phyloP scores from a whole-genome alignment of 2,329 filamentous ascomycete species.

The Botrytis fragariae region DNA sequence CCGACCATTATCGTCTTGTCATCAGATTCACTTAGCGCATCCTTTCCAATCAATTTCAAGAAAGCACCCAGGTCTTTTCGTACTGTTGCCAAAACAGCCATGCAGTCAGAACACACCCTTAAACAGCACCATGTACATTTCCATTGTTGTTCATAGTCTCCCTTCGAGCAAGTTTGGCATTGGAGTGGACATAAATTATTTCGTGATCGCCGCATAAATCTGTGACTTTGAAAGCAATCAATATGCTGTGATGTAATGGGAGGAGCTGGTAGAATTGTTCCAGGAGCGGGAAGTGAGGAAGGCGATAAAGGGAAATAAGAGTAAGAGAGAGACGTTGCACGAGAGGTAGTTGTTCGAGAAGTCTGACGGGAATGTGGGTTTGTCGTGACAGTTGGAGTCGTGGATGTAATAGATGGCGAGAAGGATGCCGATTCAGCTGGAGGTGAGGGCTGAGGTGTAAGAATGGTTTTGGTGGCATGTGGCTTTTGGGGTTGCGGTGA shows the following conservation, averaged over 20 bases:
- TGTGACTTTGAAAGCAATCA: constrained; percentile 37
- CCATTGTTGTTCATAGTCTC: constrained; percentile 34
- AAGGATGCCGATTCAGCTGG: not conserved
- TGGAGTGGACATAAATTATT: constrained; percentile 36
- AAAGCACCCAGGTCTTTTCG: constrained; percentile 30
- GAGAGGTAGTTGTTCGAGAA: constrained; percentile 15
- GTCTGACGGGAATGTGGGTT: constrained; percentile 11
- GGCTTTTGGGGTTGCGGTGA: constrained; percentile 35
- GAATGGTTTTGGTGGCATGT: constrained; percentile 25
- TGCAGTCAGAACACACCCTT: constrained; percentile 36
- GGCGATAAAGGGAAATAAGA: constrained; percentile 14
- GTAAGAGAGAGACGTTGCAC: constrained; percentile 20
- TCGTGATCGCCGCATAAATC: constrained; percentile 33
- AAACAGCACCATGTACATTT: constrained; percentile 39
- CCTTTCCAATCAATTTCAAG: constrained; percentile 4
- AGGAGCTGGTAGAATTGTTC: constrained; percentile 29
- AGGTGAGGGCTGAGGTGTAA: constrained; percentile 31
- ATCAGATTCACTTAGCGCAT: not conserved
- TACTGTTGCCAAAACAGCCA: constrained; percentile 31
- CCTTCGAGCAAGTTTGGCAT: constrained; percentile 37
- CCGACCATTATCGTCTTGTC: not conserved
- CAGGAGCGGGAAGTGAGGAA: constrained; percentile 23
- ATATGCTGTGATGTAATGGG: constrained; percentile 32
- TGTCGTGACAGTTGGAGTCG: constrained; percentile 3
- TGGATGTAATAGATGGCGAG: not conserved